These are phyloP conservation scores for Fusarium domesticum DNA, from an alignment of 2,329 filamentous ascomycete species.

Conservation along the genomic window DNA sequence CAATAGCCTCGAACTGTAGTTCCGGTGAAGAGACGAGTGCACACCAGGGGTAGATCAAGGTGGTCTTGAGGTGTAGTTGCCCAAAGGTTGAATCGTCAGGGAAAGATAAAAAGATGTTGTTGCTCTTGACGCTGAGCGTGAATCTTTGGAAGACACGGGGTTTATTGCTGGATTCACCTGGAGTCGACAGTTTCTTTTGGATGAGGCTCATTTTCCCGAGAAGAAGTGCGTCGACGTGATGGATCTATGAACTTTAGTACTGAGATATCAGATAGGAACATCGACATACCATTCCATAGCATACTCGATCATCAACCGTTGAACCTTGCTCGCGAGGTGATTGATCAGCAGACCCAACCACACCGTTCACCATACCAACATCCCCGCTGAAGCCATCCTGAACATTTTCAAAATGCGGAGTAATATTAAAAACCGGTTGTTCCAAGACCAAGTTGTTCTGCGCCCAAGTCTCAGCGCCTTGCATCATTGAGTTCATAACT, in stretches of 20 bases:
- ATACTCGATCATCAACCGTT: not conserved
- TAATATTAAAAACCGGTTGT: not conserved
- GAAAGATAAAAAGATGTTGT: not conserved
- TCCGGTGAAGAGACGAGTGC: not conserved
- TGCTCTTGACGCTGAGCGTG: not conserved
- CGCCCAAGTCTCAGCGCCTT: not conserved
- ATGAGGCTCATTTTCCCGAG: not conserved
- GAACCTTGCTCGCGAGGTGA: not conserved
- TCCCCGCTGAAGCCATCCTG: not conserved
- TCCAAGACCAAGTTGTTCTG: not conserved
- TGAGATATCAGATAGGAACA: not conserved
- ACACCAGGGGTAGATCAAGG: not conserved
- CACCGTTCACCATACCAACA: not conserved
- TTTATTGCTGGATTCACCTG: not conserved
- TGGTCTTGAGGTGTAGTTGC: not conserved
- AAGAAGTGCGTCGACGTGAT: not conserved
- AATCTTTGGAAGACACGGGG: not conserved
- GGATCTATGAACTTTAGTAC: not conserved
- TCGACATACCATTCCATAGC: conserved; percentile 7
- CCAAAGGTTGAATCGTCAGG: not conserved
- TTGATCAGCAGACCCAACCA: not conserved
- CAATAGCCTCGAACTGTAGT: conserved; percentile 13
- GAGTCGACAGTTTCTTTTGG: not conserved
- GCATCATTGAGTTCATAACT: not conserved
- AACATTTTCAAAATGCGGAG: not conserved